phyloP scores from a whole-genome alignment of 805 yeast genomes.

The Cephaloascus albidus region DNA sequence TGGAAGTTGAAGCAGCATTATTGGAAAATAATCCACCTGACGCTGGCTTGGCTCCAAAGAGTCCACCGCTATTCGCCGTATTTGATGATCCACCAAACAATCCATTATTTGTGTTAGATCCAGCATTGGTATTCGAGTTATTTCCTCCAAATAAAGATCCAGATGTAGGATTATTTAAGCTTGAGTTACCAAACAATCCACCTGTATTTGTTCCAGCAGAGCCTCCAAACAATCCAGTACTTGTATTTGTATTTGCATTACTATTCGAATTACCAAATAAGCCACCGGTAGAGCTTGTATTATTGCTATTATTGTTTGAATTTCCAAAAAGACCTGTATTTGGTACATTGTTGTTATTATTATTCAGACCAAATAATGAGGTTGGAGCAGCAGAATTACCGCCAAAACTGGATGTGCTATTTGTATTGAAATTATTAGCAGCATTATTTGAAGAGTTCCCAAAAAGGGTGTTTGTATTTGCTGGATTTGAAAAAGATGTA shows the following conservation, averaged over 20 bases:
- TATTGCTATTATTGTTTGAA: conserved; percentile 6
- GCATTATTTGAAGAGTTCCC: conserved; percentile 13
- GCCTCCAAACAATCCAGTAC: conserved; percentile 17
- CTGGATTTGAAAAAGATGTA: too few species aligned
- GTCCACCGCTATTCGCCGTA: conserved; percentile 1
- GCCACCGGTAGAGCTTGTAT: conserved; percentile 1
- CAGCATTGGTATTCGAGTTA: background rate
- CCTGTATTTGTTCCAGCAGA: conserved; percentile 4
- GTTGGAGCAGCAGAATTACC: background rate
- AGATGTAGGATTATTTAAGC: conserved; percentile 4
- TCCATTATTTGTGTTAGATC: background rate
- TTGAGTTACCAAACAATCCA: conserved; percentile 15
- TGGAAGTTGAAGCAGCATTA: conserved; percentile 1
- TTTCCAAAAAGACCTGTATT: conserved; percentile 15
- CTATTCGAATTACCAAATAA: conserved; percentile 4
- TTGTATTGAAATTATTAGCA: conserved; percentile 10
- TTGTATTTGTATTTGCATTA: conserved; percentile 15
- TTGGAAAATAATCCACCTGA: conserved; percentile 17
- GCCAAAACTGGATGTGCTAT: conserved; percentile 3
- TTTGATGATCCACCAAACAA: background rate
- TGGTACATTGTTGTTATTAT: background rate
- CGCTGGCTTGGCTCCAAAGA: conserved; percentile 6
- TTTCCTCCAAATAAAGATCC: conserved; percentile 11
- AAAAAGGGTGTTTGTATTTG: conserved; percentile 1
- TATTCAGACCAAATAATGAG: background rate